Evolutionary conservation across 768 basidiomycete species (phyloP).

Genomic region (Amanita phalloides): DNA sequence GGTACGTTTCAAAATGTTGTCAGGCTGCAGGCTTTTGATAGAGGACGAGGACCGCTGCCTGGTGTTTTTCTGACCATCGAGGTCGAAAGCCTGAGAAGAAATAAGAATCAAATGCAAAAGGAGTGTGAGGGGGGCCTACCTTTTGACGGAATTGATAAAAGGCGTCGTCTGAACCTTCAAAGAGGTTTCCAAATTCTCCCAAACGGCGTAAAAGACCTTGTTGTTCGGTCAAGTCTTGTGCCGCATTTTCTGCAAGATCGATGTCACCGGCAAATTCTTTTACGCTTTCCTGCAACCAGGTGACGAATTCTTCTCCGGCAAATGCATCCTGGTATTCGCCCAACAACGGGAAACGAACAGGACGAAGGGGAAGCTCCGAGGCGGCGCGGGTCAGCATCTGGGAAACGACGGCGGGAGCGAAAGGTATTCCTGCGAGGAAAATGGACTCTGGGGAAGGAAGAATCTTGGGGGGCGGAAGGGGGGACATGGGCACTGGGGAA

Average conservation of each 20-base stretch:
- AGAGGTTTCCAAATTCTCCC: conserved; percentile 76
- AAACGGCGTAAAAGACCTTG: conserved; percentile 57
- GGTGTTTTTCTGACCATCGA: conserved; percentile 25
- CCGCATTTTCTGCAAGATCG: conserved; percentile 72
- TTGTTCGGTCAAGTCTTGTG: conserved; percentile 49
- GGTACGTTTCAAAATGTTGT: conserved; percentile 58
- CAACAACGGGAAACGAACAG: conserved; percentile 67
- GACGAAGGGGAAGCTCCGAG: conserved; percentile 55
- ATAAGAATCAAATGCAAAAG: not conserved
- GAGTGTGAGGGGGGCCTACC: conserved; percentile 25
- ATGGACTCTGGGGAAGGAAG: conserved; percentile 40
- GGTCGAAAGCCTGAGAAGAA: conserved; percentile 43
- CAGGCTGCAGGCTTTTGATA: conserved; percentile 21
- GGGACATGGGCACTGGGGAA: conserved; percentile 58
- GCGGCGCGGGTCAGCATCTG: conserved; percentile 63
- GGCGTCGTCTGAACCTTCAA: conserved; percentile 68
- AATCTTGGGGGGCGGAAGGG: conserved; percentile 42
- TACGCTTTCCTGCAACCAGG: conserved; percentile 74
- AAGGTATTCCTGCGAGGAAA: conserved; percentile 63
- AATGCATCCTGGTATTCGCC: conserved; percentile 85
- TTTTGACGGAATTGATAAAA: conserved; percentile 81
- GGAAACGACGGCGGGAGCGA: conserved; percentile 56
- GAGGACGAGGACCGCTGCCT: conserved; percentile 13
- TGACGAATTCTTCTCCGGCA: conserved; percentile 80
- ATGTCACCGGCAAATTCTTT: conserved; percentile 68